Evolutionary conservation across 495 filamentous ascomycete species (phyloP), one percentile per base, ranked within the genome.

Genomic region (Podospora appendiculata): DNA sequence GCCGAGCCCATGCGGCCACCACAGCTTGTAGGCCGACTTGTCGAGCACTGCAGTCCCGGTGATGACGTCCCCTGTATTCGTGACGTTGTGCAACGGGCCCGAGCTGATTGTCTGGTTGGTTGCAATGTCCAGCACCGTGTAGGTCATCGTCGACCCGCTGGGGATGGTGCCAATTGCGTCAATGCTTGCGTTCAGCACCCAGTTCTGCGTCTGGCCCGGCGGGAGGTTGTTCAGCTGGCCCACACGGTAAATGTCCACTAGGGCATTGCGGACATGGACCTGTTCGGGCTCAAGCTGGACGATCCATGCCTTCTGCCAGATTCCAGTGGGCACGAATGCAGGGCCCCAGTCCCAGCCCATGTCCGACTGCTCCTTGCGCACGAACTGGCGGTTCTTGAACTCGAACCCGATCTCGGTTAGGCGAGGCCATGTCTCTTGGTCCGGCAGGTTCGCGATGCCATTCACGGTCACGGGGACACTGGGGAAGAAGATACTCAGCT

Each of bases 281-380:
- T 75, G 67, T 0, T 69, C 48, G 3, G 58, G 45, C 6, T 66
- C 58, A 7, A 84, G 73, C 51, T 86, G 81, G 12, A 85, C 66
- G 3, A 83, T 55, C 58, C 51, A 83, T 0, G 78, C 82, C 35
- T 80, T 77, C 57, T 78, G 75, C 84, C 82, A 87, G 9, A 81
- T 77, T n/a, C 84, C 84, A 9, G 79, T 80, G 1, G 84, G 82
- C 4, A 79, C 71, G 59, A 87, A 84, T 1, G 79, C 81, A 6
- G 84, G 84, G 6, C 82, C 81, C 83, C 83, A 86, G 53, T 86
- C 84, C 82, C 82, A 86, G 9, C 84, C 84, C 59, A 87, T 85
- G 55, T 87, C 84, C 9, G 74, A 82, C 56, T 86, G 83, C 54
- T 86, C 78, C 61, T 86, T 87, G 35, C 84, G 79, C 41, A 85